Conservation (phyloP, 768 basidiomycete species). For the Tephrocybe rancida region DNA sequence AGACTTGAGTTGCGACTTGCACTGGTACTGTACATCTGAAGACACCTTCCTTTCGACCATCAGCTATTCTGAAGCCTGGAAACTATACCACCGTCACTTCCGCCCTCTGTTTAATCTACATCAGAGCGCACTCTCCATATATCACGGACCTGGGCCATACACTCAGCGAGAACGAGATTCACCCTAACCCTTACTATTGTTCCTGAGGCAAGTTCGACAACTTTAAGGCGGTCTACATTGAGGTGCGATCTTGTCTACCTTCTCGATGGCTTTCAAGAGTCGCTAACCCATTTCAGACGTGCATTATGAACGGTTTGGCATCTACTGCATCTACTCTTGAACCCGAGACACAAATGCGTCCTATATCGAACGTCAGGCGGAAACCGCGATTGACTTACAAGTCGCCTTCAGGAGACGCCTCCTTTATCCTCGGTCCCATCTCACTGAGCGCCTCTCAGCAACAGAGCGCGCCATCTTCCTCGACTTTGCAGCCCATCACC, state of each 20-base stretch:
- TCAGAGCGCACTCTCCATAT: background rate
- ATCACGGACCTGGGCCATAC: background rate
- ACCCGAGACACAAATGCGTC: conserved; percentile 8
- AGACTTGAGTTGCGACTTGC: conserved; percentile 1
- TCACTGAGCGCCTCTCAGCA: conserved; percentile 7
- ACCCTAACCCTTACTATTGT: background rate
- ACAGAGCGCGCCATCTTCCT: conserved; percentile 14
- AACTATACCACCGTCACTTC: background rate
- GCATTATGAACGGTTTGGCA: background rate
- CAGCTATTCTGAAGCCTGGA: conserved; percentile 2
- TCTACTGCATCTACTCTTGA: background rate
- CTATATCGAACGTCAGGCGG: conserved; percentile 41
- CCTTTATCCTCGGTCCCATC: conserved; percentile 13
- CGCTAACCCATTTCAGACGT: background rate
- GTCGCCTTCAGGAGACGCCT: conserved; percentile 47
- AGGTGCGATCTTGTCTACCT: background rate
- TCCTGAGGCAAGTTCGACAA: background rate
- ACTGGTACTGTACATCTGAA: conserved; percentile 3
- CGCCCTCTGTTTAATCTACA: background rate
- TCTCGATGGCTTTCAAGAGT: background rate
- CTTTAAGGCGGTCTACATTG: background rate
- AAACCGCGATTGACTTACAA: conserved; percentile 62
- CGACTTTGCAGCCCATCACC: conserved; percentile 4
- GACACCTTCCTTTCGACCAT: conserved; percentile 10
- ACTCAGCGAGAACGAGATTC: background rate